Evolutionary conservation across 2,329 filamentous ascomycete species (phyloP).

Genomic region (Talaromyces sp.): DNA sequence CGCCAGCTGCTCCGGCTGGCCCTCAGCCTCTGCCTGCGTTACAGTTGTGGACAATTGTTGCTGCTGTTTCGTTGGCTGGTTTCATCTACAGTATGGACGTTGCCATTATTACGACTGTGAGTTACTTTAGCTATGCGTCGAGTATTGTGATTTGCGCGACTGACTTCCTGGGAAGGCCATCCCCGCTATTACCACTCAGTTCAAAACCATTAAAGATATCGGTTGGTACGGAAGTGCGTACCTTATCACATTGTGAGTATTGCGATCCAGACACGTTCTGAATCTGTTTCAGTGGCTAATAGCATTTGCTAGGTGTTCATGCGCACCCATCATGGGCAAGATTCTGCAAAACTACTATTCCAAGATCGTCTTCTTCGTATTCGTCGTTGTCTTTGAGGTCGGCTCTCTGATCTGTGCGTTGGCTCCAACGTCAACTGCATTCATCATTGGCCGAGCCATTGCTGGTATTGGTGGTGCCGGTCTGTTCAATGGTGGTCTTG

Average conservation of each 20-base stretch:
- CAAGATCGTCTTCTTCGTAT: slow-evolving; percentile 4
- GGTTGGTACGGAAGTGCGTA: slow-evolving; percentile 16
- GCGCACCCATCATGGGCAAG: slow-evolving; percentile 15
- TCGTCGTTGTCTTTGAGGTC: slow-evolving; percentile 36
- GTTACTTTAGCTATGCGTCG: neutral
- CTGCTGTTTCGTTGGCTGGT: slow-evolving; percentile 12
- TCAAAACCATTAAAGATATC: slow-evolving; percentile 15
- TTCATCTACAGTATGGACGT: slow-evolving; percentile 15
- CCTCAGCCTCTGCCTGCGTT: slow-evolving; percentile 7
- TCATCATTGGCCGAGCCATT: slow-evolving; percentile 36
- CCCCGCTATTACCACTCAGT: slow-evolving; percentile 13
- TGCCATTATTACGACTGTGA: slow-evolving; percentile 12
- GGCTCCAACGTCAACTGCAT: slow-evolving; percentile 28
- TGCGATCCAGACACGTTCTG: neutral
- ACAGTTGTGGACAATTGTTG: slow-evolving; percentile 14
- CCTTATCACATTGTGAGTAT: slow-evolving; percentile 12
- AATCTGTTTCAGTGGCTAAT: neutral
- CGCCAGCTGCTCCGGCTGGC: neutral
- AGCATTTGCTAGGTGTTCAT: slow-evolving; percentile 4
- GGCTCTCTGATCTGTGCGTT: slow-evolving; percentile 34
- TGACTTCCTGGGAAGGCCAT: slow-evolving; percentile 8
- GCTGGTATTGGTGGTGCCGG: slow-evolving; percentile 33
- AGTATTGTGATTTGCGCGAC: neutral
- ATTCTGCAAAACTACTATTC: slow-evolving; percentile 12
- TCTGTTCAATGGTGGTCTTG: slow-evolving; percentile 27